Evolutionary conservation across 768 basidiomycete species (phyloP), one percentile per base, ranked within the genome.

Genomic region (Pleurotus salmoneostramineus): DNA sequence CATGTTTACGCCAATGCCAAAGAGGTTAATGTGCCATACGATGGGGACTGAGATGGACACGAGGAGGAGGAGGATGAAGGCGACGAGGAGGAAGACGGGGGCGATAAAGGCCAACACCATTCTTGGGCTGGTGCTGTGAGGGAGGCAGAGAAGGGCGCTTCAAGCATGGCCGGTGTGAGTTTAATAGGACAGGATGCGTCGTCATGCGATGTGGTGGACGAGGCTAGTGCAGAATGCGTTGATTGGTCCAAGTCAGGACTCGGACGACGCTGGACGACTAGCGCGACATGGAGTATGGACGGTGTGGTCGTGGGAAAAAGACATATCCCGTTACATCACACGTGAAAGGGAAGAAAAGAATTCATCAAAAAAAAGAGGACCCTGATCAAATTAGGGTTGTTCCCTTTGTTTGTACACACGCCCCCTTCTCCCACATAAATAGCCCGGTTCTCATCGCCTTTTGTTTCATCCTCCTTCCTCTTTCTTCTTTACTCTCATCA

Each of bases 21-120:
- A 83, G 50, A 87, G 74, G 69, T 76, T 83, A 50, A 88, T 80
- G 58, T 72, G 66, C 65, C 74, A 62, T 73, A 83, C 80, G 66
- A 87, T 80, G 12, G 85, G 85, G 15, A 78, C 77, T 6, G 85
- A 87, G 51, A 87, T 75, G 21, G 83, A 81, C 36, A 83, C 82
- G 11, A 88, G 75, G 50, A 89, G 77, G 33, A 88, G 72, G 34
- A 88, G 75, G 37, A 88, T 61, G 65, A 84, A 88, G 4, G 83
- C 82, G 32, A 76, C 64, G 65, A 83, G 76, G 58, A 78, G 62
- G 42, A 83, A 67, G 44, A 80, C 60, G 44, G 82, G 72, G 3
- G 76, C 65, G 27, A 80, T 54, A 11, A 68, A 59, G 56, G 67
- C 65, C 58, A 69, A 63, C 65, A 72, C 69, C 50, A 58, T 60